Evolutionary conservation across 495 filamentous ascomycete species (phyloP), one percentile per base, ranked within the genome.

Genomic region (Oleoguttula mirabilis): DNA sequence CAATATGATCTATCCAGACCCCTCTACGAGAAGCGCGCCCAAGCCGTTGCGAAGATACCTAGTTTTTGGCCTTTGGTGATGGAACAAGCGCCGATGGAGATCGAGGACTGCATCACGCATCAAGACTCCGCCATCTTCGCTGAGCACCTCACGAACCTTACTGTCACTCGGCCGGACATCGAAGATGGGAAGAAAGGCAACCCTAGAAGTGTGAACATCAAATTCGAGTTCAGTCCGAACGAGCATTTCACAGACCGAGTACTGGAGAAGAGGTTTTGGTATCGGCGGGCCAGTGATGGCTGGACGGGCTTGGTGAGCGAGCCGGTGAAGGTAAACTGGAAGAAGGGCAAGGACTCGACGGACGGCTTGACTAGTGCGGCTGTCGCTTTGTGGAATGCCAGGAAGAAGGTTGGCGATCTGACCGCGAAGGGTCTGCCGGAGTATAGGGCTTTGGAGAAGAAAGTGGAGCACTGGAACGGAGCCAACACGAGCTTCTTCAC

Each of bases 51-150:
- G 41, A 63, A 74, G 52, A 86, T 93, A 55, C 67, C 68, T 22
- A 73, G 83, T 66, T 95, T 94, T 75, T 95, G 88, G 88, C 66
- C 80, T 21, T 68, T 88, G 45, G 84, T 94, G 31, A 66, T 94
- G 55, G 80, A 88, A 57, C 79, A 85, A 62, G 77, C 84, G 4
- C 84, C 87, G 2, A 67, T 68, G 21, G 80, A 92, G 39, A 73
- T 94, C 48, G 87, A 93, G 61, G 79, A 84, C 58, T 81, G 74
- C 63, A 83, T 94, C 54, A 79, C 82, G 45, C 76, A 83, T 15
- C 68, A 70, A 21, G 88, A 95, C 64, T 77, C 79, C 10, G 69
- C 63, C 2, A 58, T 82, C 20, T 67, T 95, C 25, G 66, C 77
- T 35, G 63, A 67, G 19, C 66, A 66, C 22, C 71, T 94, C 22